Percentiles rank a stretch among this genome's conserved stretches.
Evolutionary conservation across 805 yeast species (phyloP).

Genomic region (Torulaspora quercuum): DNA sequence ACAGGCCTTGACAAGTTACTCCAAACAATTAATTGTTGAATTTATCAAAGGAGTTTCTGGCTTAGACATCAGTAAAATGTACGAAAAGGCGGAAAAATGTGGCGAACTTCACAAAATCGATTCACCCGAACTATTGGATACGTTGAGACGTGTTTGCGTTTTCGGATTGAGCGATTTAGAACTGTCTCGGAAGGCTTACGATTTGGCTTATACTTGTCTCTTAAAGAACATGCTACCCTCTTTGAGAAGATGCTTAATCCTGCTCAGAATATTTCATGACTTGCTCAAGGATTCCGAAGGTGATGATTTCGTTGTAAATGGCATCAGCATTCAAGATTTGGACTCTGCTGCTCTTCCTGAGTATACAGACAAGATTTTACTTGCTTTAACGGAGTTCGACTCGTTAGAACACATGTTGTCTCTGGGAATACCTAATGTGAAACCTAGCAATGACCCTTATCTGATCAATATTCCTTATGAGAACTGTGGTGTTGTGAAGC

Average conservation of each 20-base stretch:
- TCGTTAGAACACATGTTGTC: constrained; percentile 15
- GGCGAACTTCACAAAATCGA: constrained; percentile 12
- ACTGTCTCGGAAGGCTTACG: constrained; percentile 15
- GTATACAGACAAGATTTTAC: constrained; percentile 18
- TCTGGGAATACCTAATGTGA: constrained; percentile 11
- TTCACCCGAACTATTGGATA: constrained; percentile 4
- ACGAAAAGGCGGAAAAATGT: constrained; percentile 4
- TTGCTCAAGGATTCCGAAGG: constrained; percentile 29
- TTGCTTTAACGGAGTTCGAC: constrained; percentile 17
- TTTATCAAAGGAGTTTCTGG: constrained; percentile 19
- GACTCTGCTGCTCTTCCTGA: constrained; percentile 7
- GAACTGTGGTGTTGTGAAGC: constrained; percentile 52
- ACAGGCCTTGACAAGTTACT: constrained; percentile 19
- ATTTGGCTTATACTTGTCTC: constrained; percentile 24
- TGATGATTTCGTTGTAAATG: constrained; percentile 26
- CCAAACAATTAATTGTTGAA: constrained; percentile 19
- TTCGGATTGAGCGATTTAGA: constrained; percentile 14
- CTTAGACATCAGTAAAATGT: constrained; percentile 12
- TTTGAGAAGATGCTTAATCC: constrained; percentile 33
- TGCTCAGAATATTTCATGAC: constrained; percentile 34
- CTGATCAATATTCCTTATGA: constrained; percentile 34
- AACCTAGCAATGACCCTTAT: constrained; percentile 14
- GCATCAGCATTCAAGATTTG: constrained; percentile 21
- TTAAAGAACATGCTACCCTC: constrained; percentile 28
- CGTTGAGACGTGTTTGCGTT: constrained; percentile 15